Evolutionary conservation across 257 asterid species (phyloP).

Genomic region (Handroanthus guayacan): DNA sequence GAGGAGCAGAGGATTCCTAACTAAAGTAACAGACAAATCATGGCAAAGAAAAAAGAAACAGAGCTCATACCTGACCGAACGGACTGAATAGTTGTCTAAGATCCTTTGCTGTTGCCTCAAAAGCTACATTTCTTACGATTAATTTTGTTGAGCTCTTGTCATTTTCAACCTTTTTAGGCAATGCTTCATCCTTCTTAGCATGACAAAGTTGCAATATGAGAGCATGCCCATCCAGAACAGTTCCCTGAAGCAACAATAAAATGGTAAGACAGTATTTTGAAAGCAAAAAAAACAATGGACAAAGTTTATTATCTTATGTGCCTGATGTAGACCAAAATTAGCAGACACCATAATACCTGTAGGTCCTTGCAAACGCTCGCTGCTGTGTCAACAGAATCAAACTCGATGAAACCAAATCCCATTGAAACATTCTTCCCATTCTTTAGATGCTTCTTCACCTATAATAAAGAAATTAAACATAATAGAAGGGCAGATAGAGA

Average conservation of each 20-base stretch:
- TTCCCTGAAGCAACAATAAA: conserved; percentile 57
- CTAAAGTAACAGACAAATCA: neutral
- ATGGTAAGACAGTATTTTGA: conserved; percentile 21
- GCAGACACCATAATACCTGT: conserved; percentile 54
- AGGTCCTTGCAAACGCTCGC: conserved; percentile 73
- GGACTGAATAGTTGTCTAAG: conserved; percentile 83
- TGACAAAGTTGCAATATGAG: conserved; percentile 86
- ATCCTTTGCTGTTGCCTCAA: conserved; percentile 95
- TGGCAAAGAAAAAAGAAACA: neutral
- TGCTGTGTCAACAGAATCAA: conserved; percentile 85
- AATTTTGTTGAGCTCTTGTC: conserved; percentile 86
- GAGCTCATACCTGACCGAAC: conserved; percentile 81
- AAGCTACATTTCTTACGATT: conserved; percentile 92
- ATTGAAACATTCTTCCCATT: conserved; percentile 87
- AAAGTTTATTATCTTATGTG: neutral
- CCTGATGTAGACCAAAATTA: neutral
- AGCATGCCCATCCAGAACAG: conserved; percentile 96
- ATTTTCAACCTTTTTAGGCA: conserved; percentile 53
- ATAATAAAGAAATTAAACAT: conserved; percentile 11
- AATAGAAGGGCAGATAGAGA: neutral
- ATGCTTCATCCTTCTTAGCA: conserved; percentile 63
- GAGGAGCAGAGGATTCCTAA: no score
- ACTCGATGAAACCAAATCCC: conserved; percentile 96
- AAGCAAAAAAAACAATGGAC: conserved; percentile 8
- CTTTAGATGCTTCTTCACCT: conserved; percentile 91